A percentile compares a stretch with the other conserved stretches of the same genome.
phyloP scores from a whole-genome alignment of 106 monocot species.

The Alisma plantagoaquatica region DNA sequence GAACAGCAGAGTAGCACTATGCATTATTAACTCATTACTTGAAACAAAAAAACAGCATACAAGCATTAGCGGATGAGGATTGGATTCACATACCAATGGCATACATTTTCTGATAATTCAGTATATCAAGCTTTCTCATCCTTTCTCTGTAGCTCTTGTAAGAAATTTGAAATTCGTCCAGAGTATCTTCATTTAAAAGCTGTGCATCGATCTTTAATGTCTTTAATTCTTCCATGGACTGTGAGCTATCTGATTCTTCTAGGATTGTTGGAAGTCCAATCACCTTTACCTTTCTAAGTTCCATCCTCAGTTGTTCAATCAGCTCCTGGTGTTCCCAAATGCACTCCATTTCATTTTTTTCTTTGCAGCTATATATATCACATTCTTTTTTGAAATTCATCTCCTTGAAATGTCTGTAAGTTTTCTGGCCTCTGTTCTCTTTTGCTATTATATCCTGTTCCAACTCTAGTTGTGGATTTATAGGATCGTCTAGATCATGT shows the following conservation, averaged over 20 bases:
- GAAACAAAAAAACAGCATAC: too few relatives aligned
- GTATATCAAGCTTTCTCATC: slow-evolving; percentile 83
- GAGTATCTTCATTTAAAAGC: slow-evolving; percentile 50
- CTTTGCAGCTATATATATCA: slow-evolving; percentile 18
- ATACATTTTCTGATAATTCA: slow-evolving; percentile 92
- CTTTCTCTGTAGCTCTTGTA: slow-evolving; percentile 74
- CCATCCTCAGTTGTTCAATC: slow-evolving; percentile 71
- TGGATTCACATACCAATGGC: slow-evolving; percentile 52
- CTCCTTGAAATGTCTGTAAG: slow-evolving; percentile 1
- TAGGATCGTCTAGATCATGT: neutral
- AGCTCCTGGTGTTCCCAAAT: slow-evolving; percentile 85
- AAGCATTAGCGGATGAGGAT: neutral
- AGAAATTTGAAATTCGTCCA: slow-evolving; percentile 63
- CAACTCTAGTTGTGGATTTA: neutral
- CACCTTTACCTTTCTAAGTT: slow-evolving; percentile 47
- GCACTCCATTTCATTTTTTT: slow-evolving; percentile 56
- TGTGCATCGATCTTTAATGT: slow-evolving; percentile 41
- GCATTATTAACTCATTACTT: too few relatives aligned
- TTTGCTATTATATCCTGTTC: neutral
- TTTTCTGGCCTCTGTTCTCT: neutral
- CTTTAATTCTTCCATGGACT: slow-evolving; percentile 21
- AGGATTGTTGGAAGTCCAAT: slow-evolving; percentile 67
- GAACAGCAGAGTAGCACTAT: neutral
- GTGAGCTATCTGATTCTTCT: slow-evolving; percentile 58
- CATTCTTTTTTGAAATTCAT: neutral